phyloP scores from a whole-genome alignment of 139 green algal genomes.

The Marvania coccoides region DNA sequence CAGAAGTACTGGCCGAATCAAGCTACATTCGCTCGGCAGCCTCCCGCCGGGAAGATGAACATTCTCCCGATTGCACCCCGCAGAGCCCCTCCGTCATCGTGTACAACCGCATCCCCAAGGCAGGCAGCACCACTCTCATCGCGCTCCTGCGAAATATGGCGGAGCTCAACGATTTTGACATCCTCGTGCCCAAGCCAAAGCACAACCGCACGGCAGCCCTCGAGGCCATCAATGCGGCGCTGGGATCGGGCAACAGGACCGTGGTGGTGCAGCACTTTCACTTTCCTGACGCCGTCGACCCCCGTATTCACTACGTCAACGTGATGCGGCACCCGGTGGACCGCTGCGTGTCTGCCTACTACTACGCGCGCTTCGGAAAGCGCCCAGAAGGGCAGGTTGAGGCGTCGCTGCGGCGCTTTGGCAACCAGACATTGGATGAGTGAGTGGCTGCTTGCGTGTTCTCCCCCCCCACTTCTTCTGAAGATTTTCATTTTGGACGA shows the following conservation, averaged over 20 bases:
- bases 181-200: not conserved
- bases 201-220: not conserved
- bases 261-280: slow-evolving; percentile 5
- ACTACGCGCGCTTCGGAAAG: slow-evolving; percentile 5
- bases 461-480: too few relatives aligned
- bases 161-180: not conserved
- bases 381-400: not conserved
- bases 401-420: not conserved
- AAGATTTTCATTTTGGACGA: too few relatives aligned
- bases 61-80: too few relatives aligned
- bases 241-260: not conserved
- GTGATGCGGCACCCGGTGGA: slow-evolving; percentile 1
- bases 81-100: not conserved
- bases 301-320: slow-evolving; percentile 3
- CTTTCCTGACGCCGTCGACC: not conserved
- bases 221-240: not conserved
- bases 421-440: not conserved
- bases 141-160: not conserved
- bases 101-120: slow-evolving; percentile 9
- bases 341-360: not conserved
- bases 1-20: too few relatives aligned
- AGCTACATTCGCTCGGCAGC: too few relatives aligned
- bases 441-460: too few relatives aligned
- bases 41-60: too few relatives aligned
- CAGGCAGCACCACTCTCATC: slow-evolving; percentile 2